Evolutionary conservation across 208 protist genomes (phyloP), one percentile per base, ranked within the genome.

Genomic region (Phytomonas sp.): DNA sequence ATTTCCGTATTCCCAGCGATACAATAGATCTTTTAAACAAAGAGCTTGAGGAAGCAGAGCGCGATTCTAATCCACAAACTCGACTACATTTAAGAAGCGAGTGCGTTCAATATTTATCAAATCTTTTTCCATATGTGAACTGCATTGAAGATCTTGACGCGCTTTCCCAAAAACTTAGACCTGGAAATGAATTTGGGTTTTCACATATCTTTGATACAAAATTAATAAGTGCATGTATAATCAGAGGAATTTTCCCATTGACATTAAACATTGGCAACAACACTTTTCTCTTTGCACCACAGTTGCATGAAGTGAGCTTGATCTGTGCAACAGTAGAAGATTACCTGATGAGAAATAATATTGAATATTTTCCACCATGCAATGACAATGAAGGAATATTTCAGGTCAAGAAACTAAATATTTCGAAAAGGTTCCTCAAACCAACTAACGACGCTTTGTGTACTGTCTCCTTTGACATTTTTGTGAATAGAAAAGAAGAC

Each of bases 181-280:
- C 69, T 31, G 52, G 49, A 0, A 63, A 73, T 11, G 87, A 95
- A 67, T 73, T 89, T 56, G 90, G 82, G 16, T 88, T 90, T 66
- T 91, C 83, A 14, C 77, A 76, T 12, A 29, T 92, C 32, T 95
- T 92, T 61, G 83, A 79, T 66, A 86, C 87, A 10, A n/a, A 42
- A 12, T 65, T 95, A 14, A 69, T 95, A 5, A 87, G 93, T 49
- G 84, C 66, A 6, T 86, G 86, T 45, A 93, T 87, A 62, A 75
- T 81, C 29, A 76, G 80, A 2, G 87, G 90, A 0, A 87, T 95
- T 64, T 95, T 95, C 63, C 90, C 90, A 4, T 26, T 93, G 4
- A 59, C 87, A 0, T 52, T 87, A 23, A 29, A 23, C 32, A 61
- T 91, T 1, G 67, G 69, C 6, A 19, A 34, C 5, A 49, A 66